These are phyloP conservation scores for Chrysoporthe cubensis DNA, from an alignment of 2,329 filamentous ascomycete genomes.

Conservation along the genomic window DNA sequence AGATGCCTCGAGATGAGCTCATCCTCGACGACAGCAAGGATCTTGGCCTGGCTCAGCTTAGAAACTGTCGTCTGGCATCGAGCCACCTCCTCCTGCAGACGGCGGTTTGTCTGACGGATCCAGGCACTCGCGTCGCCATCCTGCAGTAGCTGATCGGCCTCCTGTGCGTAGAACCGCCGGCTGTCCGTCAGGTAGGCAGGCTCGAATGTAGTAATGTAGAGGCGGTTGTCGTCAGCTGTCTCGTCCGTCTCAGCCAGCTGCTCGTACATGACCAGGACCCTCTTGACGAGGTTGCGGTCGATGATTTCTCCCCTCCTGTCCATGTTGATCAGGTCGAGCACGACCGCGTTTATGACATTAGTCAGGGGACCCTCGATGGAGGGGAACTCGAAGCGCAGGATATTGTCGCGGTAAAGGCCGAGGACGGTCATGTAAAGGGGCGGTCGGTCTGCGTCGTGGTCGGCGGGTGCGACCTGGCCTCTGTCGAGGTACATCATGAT, in stretches of 20 bases:
- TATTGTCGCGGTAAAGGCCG: conserved; percentile 83
- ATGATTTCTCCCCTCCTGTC: conserved; percentile 90
- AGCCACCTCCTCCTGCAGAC: conserved; percentile 79
- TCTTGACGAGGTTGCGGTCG: conserved; percentile 79
- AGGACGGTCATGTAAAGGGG: conserved; percentile 86
- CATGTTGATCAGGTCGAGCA: conserved; percentile 90
- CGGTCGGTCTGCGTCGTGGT: conserved; percentile 60
- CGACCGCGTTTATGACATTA: conserved; percentile 76
- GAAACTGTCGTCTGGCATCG: conserved; percentile 85
- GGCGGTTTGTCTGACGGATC: conserved; percentile 73
- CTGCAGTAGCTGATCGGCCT: conserved; percentile 75
- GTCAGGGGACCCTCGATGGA: conserved; percentile 61
- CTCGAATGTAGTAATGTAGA: conserved; percentile 87
- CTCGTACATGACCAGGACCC: conserved; percentile 88
- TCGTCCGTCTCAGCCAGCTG: conserved; percentile 80
- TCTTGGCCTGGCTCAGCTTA: conserved; percentile 70
- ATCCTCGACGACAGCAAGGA: conserved; percentile 76
- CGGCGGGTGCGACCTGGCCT: conserved; percentile 66
- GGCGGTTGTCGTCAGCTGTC: conserved; percentile 76
- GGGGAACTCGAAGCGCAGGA: conserved; percentile 57
- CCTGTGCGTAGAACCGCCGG: conserved; percentile 71
- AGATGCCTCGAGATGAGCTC: conserved; percentile 80
- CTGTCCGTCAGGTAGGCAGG: conserved; percentile 74
- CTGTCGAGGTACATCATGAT: conserved; percentile 98
- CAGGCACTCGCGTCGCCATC: conserved; percentile 82